Conservation (phyloP, 169 alveolate genomes). For the Eimeria acervulina region DNA sequence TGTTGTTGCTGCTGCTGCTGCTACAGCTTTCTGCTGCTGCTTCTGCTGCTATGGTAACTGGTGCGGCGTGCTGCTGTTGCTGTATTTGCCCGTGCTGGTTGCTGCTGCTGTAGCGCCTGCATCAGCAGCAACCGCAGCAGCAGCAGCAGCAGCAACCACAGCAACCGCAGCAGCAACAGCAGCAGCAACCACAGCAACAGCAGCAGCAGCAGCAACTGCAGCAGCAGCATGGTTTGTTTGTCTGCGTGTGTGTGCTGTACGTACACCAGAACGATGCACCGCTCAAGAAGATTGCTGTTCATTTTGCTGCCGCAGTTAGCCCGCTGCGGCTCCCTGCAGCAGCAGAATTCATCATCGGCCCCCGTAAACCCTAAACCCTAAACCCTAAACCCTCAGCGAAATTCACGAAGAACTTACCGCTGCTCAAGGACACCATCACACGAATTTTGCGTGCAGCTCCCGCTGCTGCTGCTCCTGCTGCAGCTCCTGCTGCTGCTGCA, state of each 20-base stretch:
- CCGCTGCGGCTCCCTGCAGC: background rate
- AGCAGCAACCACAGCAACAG: background rate
- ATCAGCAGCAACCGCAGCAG: no score
- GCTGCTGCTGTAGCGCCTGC: background rate
- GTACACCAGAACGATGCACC: conserved; percentile 31
- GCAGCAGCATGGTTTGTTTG: no score
- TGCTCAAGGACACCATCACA: no score
- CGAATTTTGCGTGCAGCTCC: background rate
- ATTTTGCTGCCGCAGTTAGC: background rate
- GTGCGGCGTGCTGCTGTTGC: conserved; percentile 13
- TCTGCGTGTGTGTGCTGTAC: background rate
- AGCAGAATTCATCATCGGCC: background rate
- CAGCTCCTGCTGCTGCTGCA: conserved; percentile 44
- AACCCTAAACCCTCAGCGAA: background rate
- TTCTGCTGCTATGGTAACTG: background rate
- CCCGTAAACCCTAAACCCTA: conserved; percentile 59
- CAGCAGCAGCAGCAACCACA: background rate
- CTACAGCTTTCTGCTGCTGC: conserved; percentile 66
- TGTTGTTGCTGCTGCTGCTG: conserved; percentile 56
- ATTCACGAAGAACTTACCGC: background rate
- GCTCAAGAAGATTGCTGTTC: background rate
- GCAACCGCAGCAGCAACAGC: no score
- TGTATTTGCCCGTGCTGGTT: background rate
- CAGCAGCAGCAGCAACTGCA: no score
- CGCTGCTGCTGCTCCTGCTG: background rate